A percentile compares a stretch with the other conserved stretches of the same genome.
Conservation (phyloP, 108 stramenopile genomes). For the Fragilaria radians region DNA sequence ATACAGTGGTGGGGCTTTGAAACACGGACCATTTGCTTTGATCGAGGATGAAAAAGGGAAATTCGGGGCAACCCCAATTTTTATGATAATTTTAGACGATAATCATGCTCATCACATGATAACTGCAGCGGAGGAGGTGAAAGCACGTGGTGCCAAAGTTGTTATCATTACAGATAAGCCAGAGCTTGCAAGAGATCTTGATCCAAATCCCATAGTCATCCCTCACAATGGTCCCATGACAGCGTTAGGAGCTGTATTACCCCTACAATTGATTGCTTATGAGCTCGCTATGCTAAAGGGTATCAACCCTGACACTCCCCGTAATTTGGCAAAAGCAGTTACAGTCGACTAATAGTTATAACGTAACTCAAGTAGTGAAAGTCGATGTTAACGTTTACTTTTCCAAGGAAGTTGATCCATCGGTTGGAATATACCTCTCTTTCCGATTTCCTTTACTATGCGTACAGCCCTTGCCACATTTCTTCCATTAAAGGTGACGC, state of each 20-base stretch:
- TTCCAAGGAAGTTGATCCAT: not conserved
- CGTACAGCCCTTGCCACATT: conserved; percentile 21
- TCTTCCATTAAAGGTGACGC: conserved; percentile 14
- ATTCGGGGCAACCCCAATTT: conserved; percentile 97
- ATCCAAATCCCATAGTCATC: conserved; percentile 88
- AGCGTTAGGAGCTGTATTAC: conserved; percentile 90
- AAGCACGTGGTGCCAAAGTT: conserved; percentile 94
- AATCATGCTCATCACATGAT: conserved; percentile 94
- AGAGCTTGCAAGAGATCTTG: conserved; percentile 74
- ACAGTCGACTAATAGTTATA: conserved; percentile 96
- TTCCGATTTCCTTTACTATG: conserved; percentile 13
- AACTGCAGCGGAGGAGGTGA: conserved; percentile 92
- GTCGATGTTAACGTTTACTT: not conserved
- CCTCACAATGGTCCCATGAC: conserved; percentile 96
- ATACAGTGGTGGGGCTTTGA: conserved; percentile 97
- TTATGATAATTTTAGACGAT: conserved; percentile 97
- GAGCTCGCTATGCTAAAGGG: conserved; percentile 96
- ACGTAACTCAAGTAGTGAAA: not conserved
- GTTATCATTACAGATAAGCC: conserved; percentile 94
- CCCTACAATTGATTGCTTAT: conserved; percentile 96
- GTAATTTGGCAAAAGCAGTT: conserved; percentile 99
- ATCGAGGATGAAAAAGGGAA: conserved; percentile 90
- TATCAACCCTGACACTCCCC: conserved; percentile 97
- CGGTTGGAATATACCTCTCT: not conserved
- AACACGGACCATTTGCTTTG: conserved; percentile 98